Conservation (phyloP, 768 basidiomycete species). For the Mycena indigotica region DNA sequence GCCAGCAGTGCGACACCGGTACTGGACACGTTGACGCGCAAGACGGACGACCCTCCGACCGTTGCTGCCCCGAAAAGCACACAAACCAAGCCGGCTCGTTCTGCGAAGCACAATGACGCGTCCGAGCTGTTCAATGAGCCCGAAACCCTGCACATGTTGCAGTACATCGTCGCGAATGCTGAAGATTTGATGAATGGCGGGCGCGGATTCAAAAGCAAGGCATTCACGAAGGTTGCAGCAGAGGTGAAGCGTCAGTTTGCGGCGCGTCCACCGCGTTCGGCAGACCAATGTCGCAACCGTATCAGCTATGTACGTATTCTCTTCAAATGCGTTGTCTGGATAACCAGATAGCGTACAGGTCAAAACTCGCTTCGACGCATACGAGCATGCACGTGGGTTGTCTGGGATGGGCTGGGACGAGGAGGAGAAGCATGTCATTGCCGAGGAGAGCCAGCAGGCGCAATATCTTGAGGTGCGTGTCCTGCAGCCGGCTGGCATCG, state of each 20-base stretch:
- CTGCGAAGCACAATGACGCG: too few species aligned
- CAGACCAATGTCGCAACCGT: not conserved
- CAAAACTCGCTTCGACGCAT: constrained; percentile 1
- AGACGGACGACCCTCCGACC: not conserved
- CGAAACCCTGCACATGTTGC: not conserved
- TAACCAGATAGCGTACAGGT: not conserved
- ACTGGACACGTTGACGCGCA: not conserved
- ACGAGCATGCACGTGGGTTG: constrained; percentile 5
- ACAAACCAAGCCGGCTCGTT: too few species aligned
- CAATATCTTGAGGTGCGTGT: constrained; percentile 5
- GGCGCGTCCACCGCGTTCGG: not conserved
- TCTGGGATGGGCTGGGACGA: constrained; percentile 13
- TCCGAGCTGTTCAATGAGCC: too few species aligned
- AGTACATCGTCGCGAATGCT: not conserved
- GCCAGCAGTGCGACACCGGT: not conserved
- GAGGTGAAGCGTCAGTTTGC: not conserved
- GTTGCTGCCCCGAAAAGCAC: not conserved
- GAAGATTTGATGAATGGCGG: not conserved
- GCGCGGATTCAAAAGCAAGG: not conserved
- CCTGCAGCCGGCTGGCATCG: not conserved
- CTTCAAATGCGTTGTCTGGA: not conserved
- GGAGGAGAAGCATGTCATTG: not conserved
- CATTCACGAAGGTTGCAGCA: not conserved
- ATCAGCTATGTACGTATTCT: not conserved
- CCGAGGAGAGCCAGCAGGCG: not conserved